Conservation (phyloP, 768 basidiomycete species). For the Boletus huronensis region DNA sequence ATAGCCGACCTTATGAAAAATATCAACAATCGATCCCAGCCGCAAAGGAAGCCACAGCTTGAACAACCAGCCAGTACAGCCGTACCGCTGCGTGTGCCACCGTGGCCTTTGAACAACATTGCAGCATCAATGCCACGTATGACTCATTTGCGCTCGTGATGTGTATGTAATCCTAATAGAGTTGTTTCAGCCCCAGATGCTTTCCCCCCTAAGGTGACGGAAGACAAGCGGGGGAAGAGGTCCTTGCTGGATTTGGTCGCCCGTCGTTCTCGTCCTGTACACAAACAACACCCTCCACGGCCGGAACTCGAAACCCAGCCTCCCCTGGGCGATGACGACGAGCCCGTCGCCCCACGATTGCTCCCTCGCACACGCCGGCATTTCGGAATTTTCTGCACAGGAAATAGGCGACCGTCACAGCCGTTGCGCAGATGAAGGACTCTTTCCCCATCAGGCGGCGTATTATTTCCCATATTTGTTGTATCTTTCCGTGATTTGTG, state of each 20-base stretch:
- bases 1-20: conserved; percentile 31
- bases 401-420: conserved; percentile 23
- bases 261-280: conserved; percentile 24
- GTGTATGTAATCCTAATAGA: conserved; percentile 6
- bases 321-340: conserved; percentile 2
- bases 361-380: conserved; percentile 19
- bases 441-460: not conserved
- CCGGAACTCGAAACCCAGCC: conserved; percentile 10
- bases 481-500: conserved; percentile 7
- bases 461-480: not conserved
- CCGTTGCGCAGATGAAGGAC: conserved; percentile 7
- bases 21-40: conserved; percentile 11
- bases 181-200: conserved; percentile 37
- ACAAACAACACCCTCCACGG: conserved; percentile 22
- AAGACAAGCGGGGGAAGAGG: conserved; percentile 17
- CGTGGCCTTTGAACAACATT: conserved; percentile 24
- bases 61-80: conserved; percentile 13
- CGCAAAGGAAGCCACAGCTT: conserved; percentile 17
- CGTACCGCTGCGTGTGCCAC: conserved; percentile 15
- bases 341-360: conserved; percentile 7
- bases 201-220: conserved; percentile 25
- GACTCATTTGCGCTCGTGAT: not conserved
- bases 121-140: conserved; percentile 39
- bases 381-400: conserved; percentile 40
- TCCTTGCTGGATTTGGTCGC: not conserved